Conservation (phyloP, 768 basidiomycete species). For the Asterophora parasitica region DNA sequence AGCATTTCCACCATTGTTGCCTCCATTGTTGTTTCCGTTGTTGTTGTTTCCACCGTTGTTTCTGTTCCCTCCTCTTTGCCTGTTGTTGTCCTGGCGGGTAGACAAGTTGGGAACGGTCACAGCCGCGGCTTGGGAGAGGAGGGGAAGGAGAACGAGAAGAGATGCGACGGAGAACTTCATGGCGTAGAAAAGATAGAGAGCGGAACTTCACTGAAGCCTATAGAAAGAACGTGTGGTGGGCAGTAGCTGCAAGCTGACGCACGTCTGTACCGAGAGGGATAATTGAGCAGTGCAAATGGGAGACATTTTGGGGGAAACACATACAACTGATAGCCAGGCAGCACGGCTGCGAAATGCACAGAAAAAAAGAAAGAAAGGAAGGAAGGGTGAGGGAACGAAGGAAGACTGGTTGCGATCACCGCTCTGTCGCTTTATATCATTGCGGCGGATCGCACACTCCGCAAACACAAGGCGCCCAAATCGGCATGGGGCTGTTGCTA, state of each 20-base stretch:
- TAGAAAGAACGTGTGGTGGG: constrained; percentile 29
- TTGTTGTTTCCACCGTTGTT: background rate
- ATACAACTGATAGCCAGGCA: constrained; percentile 32
- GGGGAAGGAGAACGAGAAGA: constrained; percentile 34
- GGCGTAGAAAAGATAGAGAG: constrained; percentile 24
- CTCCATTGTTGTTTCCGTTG: constrained; percentile 3
- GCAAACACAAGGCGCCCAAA: background rate
- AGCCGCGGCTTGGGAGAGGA: constrained; percentile 32
- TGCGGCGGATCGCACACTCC: background rate
- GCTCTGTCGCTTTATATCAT: constrained; percentile 12
- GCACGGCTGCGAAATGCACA: constrained; percentile 48
- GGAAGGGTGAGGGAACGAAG: constrained; percentile 17
- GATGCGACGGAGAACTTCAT: constrained; percentile 50
- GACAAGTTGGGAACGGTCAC: constrained; percentile 21
- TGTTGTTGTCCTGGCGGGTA: constrained; percentile 20
- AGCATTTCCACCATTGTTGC: background rate
- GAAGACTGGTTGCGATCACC: constrained; percentile 10
- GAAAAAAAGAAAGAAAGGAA: constrained; percentile 23
- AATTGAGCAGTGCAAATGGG: background rate
- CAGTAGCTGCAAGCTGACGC: constrained; percentile 25
- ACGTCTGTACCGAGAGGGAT: constrained; percentile 13
- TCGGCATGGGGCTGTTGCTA: constrained; percentile 19
- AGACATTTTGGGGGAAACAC: constrained; percentile 10
- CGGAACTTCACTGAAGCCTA: constrained; percentile 45
- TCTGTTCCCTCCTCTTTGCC: constrained; percentile 11